Conservation (phyloP, 2,329 filamentous ascomycete genomes). For the Aspergillus sp. region DNA sequence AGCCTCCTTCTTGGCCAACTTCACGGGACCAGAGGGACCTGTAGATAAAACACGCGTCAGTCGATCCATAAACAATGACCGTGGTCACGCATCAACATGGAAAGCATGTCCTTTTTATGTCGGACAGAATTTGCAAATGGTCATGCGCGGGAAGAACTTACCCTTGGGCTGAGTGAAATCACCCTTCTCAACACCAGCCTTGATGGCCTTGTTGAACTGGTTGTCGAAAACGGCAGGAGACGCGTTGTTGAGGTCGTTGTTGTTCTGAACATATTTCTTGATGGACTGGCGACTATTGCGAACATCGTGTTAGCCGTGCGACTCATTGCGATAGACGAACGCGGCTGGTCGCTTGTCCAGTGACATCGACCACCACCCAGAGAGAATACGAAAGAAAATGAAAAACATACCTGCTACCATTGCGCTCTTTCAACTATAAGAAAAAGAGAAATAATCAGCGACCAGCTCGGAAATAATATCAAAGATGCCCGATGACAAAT, state of each 20-base stretch:
- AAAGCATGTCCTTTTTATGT: background rate
- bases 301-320: slow-evolving; percentile 25
- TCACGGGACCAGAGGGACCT: slow-evolving; percentile 83
- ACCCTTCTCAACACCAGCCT: slow-evolving; percentile 75
- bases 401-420: slow-evolving; percentile 59
- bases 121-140: background rate
- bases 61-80: slow-evolving; percentile 2
- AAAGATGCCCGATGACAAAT: slow-evolving; percentile 13
- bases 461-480: slow-evolving; percentile 19
- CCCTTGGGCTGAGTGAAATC: slow-evolving; percentile 88
- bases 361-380: background rate
- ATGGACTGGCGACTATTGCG: slow-evolving; percentile 58
- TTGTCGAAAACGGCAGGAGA: slow-evolving; percentile 56
- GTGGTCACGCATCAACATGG: background rate
- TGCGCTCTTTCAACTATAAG: slow-evolving; percentile 61
- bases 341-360: background rate
- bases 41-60: slow-evolving; percentile 23
- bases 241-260: slow-evolving; percentile 57
- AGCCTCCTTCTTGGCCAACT: slow-evolving; percentile 74
- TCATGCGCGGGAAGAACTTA: slow-evolving; percentile 38
- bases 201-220: slow-evolving; percentile 80
- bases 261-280: slow-evolving; percentile 68
- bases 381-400: slow-evolving; percentile 14
- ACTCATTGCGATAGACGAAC: slow-evolving; percentile 9
- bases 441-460: slow-evolving; percentile 45